A percentile compares a stretch with the other conserved stretches of the same genome.
These are phyloP conservation scores for Phtheirospermum japonicum DNA, from an alignment of 257 asterid species.

Conservation along the genomic window DNA sequence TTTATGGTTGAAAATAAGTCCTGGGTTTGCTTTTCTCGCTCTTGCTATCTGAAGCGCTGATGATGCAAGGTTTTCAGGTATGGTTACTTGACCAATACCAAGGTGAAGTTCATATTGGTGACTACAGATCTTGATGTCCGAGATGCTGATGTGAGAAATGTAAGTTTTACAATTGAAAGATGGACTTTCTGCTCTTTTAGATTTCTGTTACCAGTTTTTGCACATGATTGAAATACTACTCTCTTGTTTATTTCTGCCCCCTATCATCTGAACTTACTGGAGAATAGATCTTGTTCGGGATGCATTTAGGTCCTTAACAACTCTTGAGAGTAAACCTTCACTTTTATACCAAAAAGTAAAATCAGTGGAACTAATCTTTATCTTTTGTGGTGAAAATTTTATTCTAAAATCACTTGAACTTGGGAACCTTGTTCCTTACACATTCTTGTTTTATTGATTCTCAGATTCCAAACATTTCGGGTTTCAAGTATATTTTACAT, in stretches of 20 bases:
- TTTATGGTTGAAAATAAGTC: slow-evolving; percentile 2
- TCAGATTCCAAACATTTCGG: neutral
- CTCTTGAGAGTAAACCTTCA: neutral
- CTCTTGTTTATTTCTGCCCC: neutral
- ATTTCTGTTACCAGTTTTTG: neutral
- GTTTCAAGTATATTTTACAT: neutral
- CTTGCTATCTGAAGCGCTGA: slow-evolving; percentile 21
- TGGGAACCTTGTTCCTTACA: neutral
- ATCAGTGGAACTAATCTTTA: slow-evolving; percentile 8
- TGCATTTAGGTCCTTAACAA: slow-evolving; percentile 11
- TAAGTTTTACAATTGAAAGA: slow-evolving; percentile 39
- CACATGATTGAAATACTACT: neutral
- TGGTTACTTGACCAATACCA: slow-evolving; percentile 94
- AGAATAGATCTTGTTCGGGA: neutral
- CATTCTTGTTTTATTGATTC: neutral
- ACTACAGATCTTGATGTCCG: slow-evolving; percentile 95
- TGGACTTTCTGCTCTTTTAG: neutral
- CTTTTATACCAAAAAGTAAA: neutral
- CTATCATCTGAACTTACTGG: slow-evolving; percentile 6
- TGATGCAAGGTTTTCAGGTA: slow-evolving; percentile 51
- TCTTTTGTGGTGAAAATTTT: neutral
- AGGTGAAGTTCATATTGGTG: slow-evolving; percentile 94
- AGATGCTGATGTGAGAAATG: slow-evolving; percentile 91
- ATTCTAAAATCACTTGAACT: neutral
- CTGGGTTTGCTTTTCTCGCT: slow-evolving; percentile 13